Evolutionary conservation across 164 flowering plant genomes (phyloP), one percentile per base, ranked within the genome.

Genomic region (Magnolia changhungtana): DNA sequence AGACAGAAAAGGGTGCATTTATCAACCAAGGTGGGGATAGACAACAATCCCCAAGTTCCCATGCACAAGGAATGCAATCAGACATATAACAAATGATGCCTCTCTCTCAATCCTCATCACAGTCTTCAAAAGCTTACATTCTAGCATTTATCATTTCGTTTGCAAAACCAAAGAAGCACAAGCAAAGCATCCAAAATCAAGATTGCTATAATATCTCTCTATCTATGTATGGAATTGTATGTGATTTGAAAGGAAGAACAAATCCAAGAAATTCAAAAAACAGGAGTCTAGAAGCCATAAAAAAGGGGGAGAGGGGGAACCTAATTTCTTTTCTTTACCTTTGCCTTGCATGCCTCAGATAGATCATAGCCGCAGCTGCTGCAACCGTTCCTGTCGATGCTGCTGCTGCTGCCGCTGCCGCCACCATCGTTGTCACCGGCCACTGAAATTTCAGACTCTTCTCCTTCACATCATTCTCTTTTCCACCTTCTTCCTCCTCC

Each of bases 311-410:
- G 24, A 4, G 37, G 24, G 11, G 69, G 67, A 29, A 29, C 72
- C 80, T 69, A 67, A 73, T 71, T 66, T 21, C 63, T 71, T 69
- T 49, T 24, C 10, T 16, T 71, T 74, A 81, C 75, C 75, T 76
- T 73, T 67, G 50, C 78, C 31, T 83, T 24, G 78, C 52, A 51
- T 76, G 76, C 8, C 27, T 51, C 45, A 83, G 14, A 69, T 74
- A 80, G 20, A 74, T 27, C 11, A 80, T 50, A 73, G 76, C 76
- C 55, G 85, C 86, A 2, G 78, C 81, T 0, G 80, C 80, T 13
- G 78, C 82, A 75, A 85, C 59, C 58, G 88, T 83, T 49, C 88
- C 91, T 0, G 83, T 71, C 0, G 90, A 82, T 51, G 79, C 79
- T 5, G 75, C 79, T 0, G 80, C 79, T 5, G 75, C 79, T 0